Conservation (phyloP, 2,329 filamentous ascomycete species). For the Fusarium sp. region DNA sequence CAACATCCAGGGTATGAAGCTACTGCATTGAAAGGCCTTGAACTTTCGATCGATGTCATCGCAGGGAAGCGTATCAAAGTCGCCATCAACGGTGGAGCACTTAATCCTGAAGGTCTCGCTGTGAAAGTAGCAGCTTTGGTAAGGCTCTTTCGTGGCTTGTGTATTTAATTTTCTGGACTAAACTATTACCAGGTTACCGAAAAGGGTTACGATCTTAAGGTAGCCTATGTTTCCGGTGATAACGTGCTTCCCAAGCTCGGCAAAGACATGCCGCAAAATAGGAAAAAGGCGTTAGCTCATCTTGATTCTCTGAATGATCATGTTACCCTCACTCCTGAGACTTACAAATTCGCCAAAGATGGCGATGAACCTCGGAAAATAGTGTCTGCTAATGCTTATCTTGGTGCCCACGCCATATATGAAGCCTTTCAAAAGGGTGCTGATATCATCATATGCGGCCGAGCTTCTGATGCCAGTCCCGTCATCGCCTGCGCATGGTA, state of each 20-base stretch:
- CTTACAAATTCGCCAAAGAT: background rate
- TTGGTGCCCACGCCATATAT: background rate
- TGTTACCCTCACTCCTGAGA: background rate
- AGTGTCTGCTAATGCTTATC: background rate
- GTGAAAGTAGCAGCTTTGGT: background rate
- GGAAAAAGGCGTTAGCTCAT: background rate
- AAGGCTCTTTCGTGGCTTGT: fast-evolving
- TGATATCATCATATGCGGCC: background rate
- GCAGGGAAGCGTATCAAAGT: background rate
- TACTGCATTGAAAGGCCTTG: background rate
- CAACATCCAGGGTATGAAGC: background rate
- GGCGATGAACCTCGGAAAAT: background rate
- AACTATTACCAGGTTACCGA: background rate
- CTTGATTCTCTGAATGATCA: background rate
- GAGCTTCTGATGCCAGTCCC: background rate
- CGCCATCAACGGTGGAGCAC: background rate
- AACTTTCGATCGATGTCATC: background rate
- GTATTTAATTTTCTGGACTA: fast-evolving
- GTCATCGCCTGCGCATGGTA: background rate
- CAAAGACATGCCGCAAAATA: background rate
- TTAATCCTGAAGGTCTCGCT: background rate
- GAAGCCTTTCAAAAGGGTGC: background rate
- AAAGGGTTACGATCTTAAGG: background rate
- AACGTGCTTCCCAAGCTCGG: background rate
- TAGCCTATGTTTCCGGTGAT: background rate